Percentiles rank a stretch among this genome's conserved stretches.
phyloP scores from a whole-genome alignment of 441 rosid species.

The Mallotus repandus region DNA sequence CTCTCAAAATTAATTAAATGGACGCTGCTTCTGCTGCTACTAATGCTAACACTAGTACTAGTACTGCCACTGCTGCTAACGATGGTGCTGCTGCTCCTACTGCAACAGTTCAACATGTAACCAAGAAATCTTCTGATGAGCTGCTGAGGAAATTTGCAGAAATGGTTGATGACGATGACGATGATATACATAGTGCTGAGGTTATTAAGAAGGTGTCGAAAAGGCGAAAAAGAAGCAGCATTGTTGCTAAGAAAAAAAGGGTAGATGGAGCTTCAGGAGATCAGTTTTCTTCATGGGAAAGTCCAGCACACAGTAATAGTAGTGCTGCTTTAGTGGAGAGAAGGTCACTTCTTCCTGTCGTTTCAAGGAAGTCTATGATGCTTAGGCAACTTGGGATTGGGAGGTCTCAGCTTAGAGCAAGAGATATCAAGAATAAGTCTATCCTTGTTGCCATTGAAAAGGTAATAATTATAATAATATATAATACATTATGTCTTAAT shows the following conservation, averaged over 20 bases:
- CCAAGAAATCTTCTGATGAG: slow-evolving; percentile 69
- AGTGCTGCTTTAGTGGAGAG: slow-evolving; percentile 43
- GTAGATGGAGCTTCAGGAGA: slow-evolving; percentile 7
- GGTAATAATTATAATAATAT: slow-evolving; percentile 30
- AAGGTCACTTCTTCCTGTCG: slow-evolving; percentile 54
- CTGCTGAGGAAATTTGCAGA: slow-evolving; percentile 73
- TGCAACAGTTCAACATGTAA: slow-evolving; percentile 54
- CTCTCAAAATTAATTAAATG: not conserved
- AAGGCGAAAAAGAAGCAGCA: slow-evolving; percentile 37
- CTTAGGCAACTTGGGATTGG: slow-evolving; percentile 54
- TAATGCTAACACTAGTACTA: not conserved
- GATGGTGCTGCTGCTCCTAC: not conserved
- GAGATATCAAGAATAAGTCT: slow-evolving; percentile 51
- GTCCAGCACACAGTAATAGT: slow-evolving; percentile 19
- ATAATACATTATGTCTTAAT: no score
- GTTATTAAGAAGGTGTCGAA: slow-evolving; percentile 29
- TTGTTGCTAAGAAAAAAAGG: not conserved
- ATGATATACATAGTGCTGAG: not conserved
- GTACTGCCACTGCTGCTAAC: not conserved
- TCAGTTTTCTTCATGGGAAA: slow-evolving; percentile 19
- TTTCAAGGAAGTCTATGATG: slow-evolving; percentile 41
- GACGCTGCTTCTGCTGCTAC: not conserved
- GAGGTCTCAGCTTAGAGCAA: slow-evolving; percentile 42
- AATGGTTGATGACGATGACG: slow-evolving; percentile 38
- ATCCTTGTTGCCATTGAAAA: slow-evolving; percentile 55